Percentiles rank a stretch among this genome's conserved stretches.
Conservation (phyloP, 1,139 yeast genomes). For the Kurtzmaniella quercitrusa region DNA sequence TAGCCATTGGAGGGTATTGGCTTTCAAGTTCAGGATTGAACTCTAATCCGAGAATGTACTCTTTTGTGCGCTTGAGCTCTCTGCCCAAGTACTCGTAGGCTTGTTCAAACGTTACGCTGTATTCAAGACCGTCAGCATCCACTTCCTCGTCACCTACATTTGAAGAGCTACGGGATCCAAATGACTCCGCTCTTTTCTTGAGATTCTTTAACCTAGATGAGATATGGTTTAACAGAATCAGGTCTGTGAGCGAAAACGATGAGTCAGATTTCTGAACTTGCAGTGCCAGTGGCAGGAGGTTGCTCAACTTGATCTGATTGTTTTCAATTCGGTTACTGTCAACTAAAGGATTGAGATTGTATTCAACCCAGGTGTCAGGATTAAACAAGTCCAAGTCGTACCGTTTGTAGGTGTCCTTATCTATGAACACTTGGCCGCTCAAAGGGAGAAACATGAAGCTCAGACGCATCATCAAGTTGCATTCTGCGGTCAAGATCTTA, state of each 20-base stretch:
- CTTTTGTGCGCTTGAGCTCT: conserved; percentile 57
- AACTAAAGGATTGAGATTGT: conserved; percentile 73
- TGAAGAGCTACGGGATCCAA: conserved; percentile 1
- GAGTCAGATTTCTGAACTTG: conserved; percentile 1
- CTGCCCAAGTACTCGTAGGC: conserved; percentile 61
- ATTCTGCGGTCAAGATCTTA: conserved; percentile 71
- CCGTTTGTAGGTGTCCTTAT: conserved; percentile 50
- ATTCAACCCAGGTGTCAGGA: conserved; percentile 74
- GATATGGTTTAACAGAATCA: neutral
- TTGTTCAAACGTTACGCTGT: conserved; percentile 46
- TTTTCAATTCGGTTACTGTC: conserved; percentile 31
- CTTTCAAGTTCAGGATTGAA: conserved; percentile 42
- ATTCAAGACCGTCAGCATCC: conserved; percentile 9
- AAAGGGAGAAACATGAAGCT: conserved; percentile 74
- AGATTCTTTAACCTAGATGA: neutral
- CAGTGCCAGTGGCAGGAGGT: neutral
- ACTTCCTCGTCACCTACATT: conserved; percentile 3
- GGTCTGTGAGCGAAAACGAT: neutral
- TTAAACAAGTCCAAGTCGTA: conserved; percentile 74
- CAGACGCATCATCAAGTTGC: conserved; percentile 85
- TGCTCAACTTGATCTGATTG: neutral
- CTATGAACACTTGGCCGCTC: conserved; percentile 68
- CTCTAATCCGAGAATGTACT: conserved; percentile 54
- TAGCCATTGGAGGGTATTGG: conserved; percentile 76
- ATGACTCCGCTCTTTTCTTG: conserved; percentile 1